Percentiles rank a stretch among this genome's conserved stretches.
Evolutionary conservation across 257 asterid genomes (phyloP).

Genomic region (Solanum piurae): DNA sequence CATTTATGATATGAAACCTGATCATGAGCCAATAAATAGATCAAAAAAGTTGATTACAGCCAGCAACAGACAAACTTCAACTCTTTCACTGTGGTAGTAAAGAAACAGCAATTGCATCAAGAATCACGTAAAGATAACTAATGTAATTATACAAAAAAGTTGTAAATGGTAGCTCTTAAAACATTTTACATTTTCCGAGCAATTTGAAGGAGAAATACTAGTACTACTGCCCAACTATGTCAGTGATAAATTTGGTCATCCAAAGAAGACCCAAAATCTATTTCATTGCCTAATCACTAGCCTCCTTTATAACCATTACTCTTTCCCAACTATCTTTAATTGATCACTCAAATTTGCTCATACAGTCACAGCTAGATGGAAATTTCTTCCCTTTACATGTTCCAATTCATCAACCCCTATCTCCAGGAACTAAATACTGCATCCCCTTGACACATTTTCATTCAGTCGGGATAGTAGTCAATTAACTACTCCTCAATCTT

Average conservation of each 20-base stretch:
- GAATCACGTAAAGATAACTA: neutral
- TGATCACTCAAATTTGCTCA: neutral
- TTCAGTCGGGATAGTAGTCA: neutral
- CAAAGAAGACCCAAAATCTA: neutral
- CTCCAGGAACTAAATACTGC: neutral
- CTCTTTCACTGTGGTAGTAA: neutral
- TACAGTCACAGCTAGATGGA: neutral
- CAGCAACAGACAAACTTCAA: neutral
- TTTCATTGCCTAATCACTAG: neutral
- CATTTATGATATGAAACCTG: conserved; percentile 37
- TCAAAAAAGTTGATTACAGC: neutral
- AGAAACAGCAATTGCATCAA: neutral
- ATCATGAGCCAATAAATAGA: neutral
- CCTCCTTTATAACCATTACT: neutral
- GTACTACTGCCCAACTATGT: neutral
- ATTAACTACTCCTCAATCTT: neutral
- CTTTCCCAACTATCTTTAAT: neutral
- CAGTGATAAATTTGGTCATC: neutral
- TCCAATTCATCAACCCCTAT: neutral
- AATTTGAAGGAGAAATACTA: neutral
- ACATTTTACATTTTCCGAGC: neutral
- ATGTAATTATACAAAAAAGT: neutral
- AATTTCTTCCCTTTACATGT: neutral
- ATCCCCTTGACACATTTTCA: neutral
- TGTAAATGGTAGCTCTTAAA: neutral